Base-by-base conservation (phyloP, 805 yeast genomes). In the Starmerella etchellsii region DNA sequence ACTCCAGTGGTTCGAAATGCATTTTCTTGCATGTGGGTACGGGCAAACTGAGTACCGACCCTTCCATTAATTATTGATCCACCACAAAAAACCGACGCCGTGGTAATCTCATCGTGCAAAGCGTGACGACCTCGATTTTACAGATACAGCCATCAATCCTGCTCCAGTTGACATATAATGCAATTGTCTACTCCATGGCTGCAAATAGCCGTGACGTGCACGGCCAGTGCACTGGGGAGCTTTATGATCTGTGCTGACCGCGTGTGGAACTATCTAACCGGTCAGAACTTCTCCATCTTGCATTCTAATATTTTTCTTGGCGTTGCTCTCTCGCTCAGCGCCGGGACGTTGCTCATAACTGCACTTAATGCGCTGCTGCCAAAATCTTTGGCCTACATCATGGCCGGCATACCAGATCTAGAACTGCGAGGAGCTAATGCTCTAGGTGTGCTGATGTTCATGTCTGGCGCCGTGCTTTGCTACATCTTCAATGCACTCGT, bases 291-390 rank as follows among this genome's bases (percentile, higher is more conserved):
- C 55, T 62, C 68, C 29, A 66, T 81, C 32, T 67, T 70, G 39
- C 69, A 71, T 41, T 77, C 79, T 55, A 72, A 78, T 28, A 59
- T 62, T 13, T 76, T 87, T 55, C 67, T 88, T 46, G 76, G 81
- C 30, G 76, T 76, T 26, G 79, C 94, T 2, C 67, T 88, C 23
- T 72, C 91, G 0, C 60, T 87, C 37, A 76, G 87, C 48, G 67
- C 88, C 0, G 97, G 98, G 0, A 82, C 94, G 21, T 68, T 88
- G 58, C 43, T 61, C 2, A 74, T 85, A 53, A 84, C 96, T 0
- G 73, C 95, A 0, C 61, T 88, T 37, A 80, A 74, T 62, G 71
- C 76, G 45, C 65, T 88, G 37, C 61, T 87, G n/a, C 95, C 96
- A 0, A 77, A 74, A 45, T 71, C 82, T 0, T 51, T 60, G 30